phyloP scores from a whole-genome alignment of 441 rosid genomes.

The Geranium incanum region DNA sequence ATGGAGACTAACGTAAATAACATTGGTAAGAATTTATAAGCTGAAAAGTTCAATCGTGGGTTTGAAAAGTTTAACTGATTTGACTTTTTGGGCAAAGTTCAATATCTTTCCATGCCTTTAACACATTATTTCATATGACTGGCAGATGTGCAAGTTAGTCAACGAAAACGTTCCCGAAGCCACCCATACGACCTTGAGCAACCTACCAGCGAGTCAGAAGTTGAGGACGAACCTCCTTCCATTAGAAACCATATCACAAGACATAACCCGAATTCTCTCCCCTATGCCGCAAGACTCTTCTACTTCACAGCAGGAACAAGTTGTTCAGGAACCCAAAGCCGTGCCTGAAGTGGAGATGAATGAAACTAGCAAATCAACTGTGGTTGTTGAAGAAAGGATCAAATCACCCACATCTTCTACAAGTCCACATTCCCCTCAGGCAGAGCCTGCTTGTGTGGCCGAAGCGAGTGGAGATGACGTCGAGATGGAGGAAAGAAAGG shows the following conservation, averaged over 20 bases:
- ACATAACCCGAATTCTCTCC: conserved; percentile 41
- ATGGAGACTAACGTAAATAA: too few species aligned
- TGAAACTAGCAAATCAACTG: neutral
- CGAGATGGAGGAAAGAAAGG: conserved; percentile 23
- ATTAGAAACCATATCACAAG: conserved; percentile 34
- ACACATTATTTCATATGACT: neutral
- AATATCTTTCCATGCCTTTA: conserved; percentile 1
- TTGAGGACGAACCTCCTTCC: conserved; percentile 46
- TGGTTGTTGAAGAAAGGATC: neutral
- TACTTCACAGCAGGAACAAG: conserved; percentile 20
- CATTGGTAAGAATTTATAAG: too few species aligned
- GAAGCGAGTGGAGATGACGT: conserved; percentile 8
- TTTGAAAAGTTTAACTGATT: too few species aligned
- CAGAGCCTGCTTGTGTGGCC: neutral
- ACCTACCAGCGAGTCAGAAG: conserved; percentile 37
- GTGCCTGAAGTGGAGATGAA: conserved; percentile 16
- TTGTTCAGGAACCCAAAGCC: conserved; percentile 10
- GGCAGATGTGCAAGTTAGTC: conserved; percentile 60
- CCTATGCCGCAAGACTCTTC: conserved; percentile 16
- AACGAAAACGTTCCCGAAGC: conserved; percentile 46
- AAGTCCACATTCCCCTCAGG: too few species aligned
- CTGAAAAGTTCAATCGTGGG: too few species aligned
- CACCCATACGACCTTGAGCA: conserved; percentile 33
- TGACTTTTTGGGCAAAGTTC: too few species aligned
- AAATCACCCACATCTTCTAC: neutral